Evolutionary conservation across 2,329 filamentous ascomycete species (phyloP).

Genomic region (Talaromyces sp.): DNA sequence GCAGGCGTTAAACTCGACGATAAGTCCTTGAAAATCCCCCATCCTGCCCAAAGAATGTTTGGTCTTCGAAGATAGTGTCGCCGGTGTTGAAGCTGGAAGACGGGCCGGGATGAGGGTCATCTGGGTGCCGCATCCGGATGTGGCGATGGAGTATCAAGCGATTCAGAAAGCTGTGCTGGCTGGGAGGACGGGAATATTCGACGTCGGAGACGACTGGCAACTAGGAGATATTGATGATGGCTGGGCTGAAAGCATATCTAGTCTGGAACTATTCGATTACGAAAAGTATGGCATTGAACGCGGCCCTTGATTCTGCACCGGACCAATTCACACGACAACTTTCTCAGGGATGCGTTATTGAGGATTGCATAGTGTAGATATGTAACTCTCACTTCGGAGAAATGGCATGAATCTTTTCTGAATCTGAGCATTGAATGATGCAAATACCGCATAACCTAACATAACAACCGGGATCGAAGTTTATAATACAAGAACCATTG

Average conservation of each 20-base stretch:
- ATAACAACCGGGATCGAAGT: no score
- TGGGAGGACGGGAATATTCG: slow-evolving; percentile 27
- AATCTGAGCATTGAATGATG: no score
- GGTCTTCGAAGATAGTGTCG: slow-evolving; percentile 36
- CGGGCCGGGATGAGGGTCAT: slow-evolving; percentile 35
- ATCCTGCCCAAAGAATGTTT: slow-evolving; percentile 31
- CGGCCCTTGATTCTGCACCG: neutral
- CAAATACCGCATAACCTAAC: no score
- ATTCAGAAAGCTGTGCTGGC: slow-evolving; percentile 21
- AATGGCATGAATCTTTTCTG: neutral
- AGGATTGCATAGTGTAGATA: neutral
- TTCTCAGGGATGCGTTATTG: neutral
- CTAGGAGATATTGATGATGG: slow-evolving; percentile 38
- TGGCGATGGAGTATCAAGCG: slow-evolving; percentile 34
- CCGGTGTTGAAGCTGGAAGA: slow-evolving; percentile 32
- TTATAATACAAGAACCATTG: no score
- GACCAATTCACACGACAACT: neutral
- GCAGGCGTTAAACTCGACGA: slow-evolving; percentile 21
- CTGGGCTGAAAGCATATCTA: slow-evolving; percentile 37
- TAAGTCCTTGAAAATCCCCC: neutral
- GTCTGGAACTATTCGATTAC: slow-evolving; percentile 40
- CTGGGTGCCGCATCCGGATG: slow-evolving; percentile 33
- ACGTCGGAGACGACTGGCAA: slow-evolving; percentile 32
- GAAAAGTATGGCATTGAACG: slow-evolving; percentile 35
- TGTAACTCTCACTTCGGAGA: neutral